These are phyloP conservation scores for Nadsonia starkeyi-henricii DNA, from an alignment of 1,139 yeast species.

Conservation along the genomic window DNA sequence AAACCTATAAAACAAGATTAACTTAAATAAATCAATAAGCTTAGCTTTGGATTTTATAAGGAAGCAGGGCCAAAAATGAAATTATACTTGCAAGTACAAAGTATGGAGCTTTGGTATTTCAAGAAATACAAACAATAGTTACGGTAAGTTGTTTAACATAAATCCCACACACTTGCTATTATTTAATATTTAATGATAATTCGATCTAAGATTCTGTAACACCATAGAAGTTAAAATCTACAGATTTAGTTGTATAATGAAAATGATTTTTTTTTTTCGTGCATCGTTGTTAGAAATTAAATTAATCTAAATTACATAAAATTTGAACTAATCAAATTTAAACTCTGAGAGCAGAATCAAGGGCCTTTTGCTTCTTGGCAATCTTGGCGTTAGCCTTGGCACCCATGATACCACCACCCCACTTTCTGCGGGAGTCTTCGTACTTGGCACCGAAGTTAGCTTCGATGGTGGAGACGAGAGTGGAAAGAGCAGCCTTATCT, in stretches of 20 bases:
- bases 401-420: conserved; percentile 99
- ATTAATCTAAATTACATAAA: not conserved
- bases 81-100: no score
- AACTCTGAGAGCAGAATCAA: conserved; percentile 32
- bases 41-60: no score
- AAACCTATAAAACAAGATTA: no score
- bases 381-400: conserved; percentile 73
- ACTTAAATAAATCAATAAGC: no score
- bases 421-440: conserved; percentile 93
- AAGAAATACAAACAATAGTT: no score
- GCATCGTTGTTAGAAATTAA: not conserved
- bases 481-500: conserved; percentile 89
- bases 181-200: no score
- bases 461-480: conserved; percentile 81
- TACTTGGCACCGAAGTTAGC: conserved; percentile 84
- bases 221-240: no score
- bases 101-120: no score
- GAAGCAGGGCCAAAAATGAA: no score
- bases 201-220: no score
- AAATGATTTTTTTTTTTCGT: not conserved
- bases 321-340: conserved; percentile 13
- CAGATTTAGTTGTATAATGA: not conserved
- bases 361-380: conserved; percentile 40
- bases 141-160: no score
- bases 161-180: no score